These are phyloP conservation scores for Candida ficus DNA, from an alignment of 805 yeast species.

Conservation along the genomic window DNA sequence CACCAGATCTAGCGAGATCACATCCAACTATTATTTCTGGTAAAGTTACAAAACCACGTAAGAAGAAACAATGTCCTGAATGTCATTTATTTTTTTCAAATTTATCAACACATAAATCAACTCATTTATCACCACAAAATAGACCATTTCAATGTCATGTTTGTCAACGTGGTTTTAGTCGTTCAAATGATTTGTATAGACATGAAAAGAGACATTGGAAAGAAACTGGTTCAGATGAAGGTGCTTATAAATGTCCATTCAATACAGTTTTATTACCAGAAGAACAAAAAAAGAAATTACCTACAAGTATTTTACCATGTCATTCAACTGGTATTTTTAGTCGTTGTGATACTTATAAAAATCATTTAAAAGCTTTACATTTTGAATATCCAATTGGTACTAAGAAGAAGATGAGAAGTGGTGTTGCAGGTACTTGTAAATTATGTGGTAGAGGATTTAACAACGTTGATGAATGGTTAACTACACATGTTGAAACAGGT, in stretches of 20 bases:
- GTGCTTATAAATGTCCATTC: slow-evolving; percentile 79
- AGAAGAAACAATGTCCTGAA: slow-evolving; percentile 67
- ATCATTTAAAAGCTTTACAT: slow-evolving; percentile 85
- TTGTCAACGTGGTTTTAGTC: slow-evolving; percentile 80
- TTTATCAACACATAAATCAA: slow-evolving; percentile 77
- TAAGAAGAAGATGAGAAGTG: slow-evolving; percentile 64
- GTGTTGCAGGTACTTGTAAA: slow-evolving; percentile 70
- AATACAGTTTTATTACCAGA: slow-evolving; percentile 25
- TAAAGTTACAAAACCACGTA: slow-evolving; percentile 38
- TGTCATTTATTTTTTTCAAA: slow-evolving; percentile 69
- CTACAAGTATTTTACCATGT: slow-evolving; percentile 34
- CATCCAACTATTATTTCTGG: neutral
- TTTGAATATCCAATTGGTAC: slow-evolving; percentile 87
- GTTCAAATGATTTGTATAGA: slow-evolving; percentile 81
- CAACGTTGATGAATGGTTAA: slow-evolving; percentile 77
- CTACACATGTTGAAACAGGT: slow-evolving; percentile 56
- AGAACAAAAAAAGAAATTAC: slow-evolving; percentile 1
- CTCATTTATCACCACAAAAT: slow-evolving; percentile 64
- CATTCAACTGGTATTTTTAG: slow-evolving; percentile 84
- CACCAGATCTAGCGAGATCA: slow-evolving; percentile 3
- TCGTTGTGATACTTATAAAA: slow-evolving; percentile 87
- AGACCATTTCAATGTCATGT: slow-evolving; percentile 76
- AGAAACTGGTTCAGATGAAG: slow-evolving; percentile 60
- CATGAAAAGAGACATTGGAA: slow-evolving; percentile 85
- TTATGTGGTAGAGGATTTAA: slow-evolving; percentile 64